These are phyloP conservation scores for Lactarius indigo DNA, from an alignment of 768 basidiomycete genomes.

Conservation along the genomic window DNA sequence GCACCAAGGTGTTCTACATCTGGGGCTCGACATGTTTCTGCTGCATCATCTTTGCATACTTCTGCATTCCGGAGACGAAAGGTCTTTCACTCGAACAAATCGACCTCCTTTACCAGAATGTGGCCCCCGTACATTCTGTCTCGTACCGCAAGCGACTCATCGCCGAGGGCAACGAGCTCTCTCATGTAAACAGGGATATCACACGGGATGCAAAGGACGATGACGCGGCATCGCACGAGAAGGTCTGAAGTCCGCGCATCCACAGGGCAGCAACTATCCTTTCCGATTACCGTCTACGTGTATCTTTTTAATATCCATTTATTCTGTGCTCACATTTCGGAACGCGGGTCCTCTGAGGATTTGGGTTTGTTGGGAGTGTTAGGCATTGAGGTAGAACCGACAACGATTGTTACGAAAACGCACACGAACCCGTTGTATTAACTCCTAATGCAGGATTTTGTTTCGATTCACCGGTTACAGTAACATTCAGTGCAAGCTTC, in stretches of 20 bases:
- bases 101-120: constrained; percentile 72
- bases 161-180: constrained; percentile 14
- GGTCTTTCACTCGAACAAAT: constrained; percentile 83
- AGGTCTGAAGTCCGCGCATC: constrained; percentile 5
- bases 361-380: not conserved
- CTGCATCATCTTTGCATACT: constrained; percentile 73
- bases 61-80: constrained; percentile 81
- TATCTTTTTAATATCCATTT: not conserved
- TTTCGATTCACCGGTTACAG: not conserved
- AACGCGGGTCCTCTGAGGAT: not conserved
- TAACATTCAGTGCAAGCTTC: not conserved
- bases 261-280: not conserved
- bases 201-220: not conserved
- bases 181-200: not conserved
- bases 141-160: constrained; percentile 33
- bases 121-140: constrained; percentile 49
- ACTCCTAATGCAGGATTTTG: not conserved
- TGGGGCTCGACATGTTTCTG: constrained; percentile 69
- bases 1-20: constrained; percentile 82
- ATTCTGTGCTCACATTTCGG: not conserved
- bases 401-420: not conserved
- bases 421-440: constrained; percentile 6
- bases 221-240: constrained; percentile 2
- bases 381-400: not conserved
- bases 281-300: not conserved